These are phyloP conservation scores for Raphanus sativus DNA, from an alignment of 345 rosid species.

Conservation along the genomic window DNA sequence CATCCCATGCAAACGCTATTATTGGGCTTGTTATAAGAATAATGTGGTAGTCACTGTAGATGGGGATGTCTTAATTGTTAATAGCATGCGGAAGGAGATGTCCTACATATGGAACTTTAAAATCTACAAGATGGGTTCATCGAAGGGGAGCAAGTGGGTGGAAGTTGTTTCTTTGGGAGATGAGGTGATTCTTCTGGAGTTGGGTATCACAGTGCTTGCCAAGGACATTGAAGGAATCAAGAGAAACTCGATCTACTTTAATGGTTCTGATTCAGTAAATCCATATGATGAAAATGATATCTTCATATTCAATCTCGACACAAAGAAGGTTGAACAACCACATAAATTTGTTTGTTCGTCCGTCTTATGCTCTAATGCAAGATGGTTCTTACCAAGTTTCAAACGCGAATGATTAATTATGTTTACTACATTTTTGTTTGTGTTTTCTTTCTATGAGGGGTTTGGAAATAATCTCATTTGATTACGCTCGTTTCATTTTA, in stretches of 20 bases:
- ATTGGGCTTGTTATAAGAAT: background rate
- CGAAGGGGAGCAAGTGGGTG: background rate
- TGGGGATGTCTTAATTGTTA: background rate
- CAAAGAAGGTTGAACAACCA: background rate
- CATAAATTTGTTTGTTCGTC: background rate
- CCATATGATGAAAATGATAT: background rate
- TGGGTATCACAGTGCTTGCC: background rate
- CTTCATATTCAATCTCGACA: background rate
- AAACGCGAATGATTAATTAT: background rate
- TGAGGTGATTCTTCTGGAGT: background rate
- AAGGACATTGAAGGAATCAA: slow-evolving; percentile 4
- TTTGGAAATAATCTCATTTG: too few relatives aligned
- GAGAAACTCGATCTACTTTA: slow-evolving; percentile 2
- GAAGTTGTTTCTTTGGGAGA: background rate
- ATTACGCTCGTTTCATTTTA: too few relatives aligned
- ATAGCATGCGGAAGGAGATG: background rate
- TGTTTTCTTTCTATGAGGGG: too few relatives aligned
- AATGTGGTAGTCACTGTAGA: background rate
- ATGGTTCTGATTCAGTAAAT: background rate
- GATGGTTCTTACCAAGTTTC: background rate
- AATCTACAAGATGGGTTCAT: slow-evolving; percentile 2
- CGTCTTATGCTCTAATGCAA: background rate
- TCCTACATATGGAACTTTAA: background rate
- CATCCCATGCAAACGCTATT: background rate
- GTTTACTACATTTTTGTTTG: too few relatives aligned